Conservation (phyloP, 2,329 filamentous ascomycete genomes). For the Colletotrichum lentis region DNA sequence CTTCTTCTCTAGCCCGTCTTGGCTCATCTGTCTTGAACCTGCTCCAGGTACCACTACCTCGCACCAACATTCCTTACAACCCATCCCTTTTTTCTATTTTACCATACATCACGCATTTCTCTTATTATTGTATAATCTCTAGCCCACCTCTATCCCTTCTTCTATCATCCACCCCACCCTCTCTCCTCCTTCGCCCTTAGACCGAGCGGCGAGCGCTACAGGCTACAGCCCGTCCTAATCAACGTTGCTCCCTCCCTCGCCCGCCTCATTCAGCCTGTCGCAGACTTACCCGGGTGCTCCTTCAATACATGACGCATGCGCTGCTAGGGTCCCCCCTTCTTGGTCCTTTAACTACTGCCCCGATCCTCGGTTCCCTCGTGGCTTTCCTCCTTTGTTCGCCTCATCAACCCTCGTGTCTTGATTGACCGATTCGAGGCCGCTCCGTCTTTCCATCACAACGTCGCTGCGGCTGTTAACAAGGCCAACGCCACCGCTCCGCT, state of each 20-base stretch:
- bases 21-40: neutral
- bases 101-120: conserved; percentile 13
- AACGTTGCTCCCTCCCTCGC: conserved; percentile 29
- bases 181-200: neutral
- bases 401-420: conserved; percentile 15
- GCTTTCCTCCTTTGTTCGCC: conserved; percentile 27
- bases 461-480: conserved; percentile 18
- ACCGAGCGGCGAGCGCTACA: conserved; percentile 29
- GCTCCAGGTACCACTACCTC: conserved; percentile 16
- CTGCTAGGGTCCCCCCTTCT: conserved; percentile 38
- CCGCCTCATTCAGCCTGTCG: conserved; percentile 36
- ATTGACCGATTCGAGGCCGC: conserved; percentile 18
- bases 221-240: conserved; percentile 31
- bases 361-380: conserved; percentile 31
- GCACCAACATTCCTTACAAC: conserved; percentile 24
- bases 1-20: conserved; percentile 15
- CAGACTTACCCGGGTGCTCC: conserved; percentile 37
- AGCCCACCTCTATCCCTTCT: conserved; percentile 15
- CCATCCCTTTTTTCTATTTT: neutral
- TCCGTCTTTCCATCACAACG: conserved; percentile 17
- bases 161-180: neutral
- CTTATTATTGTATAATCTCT: conserved; percentile 30
- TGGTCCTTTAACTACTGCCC: conserved; percentile 33
- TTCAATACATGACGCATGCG: conserved; percentile 39
- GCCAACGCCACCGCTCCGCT: conserved; percentile 21